These are phyloP conservation scores for Austroboletus novae-zelandiae DNA, from an alignment of 1,284 basidiomycete species.

Conservation along the genomic window DNA sequence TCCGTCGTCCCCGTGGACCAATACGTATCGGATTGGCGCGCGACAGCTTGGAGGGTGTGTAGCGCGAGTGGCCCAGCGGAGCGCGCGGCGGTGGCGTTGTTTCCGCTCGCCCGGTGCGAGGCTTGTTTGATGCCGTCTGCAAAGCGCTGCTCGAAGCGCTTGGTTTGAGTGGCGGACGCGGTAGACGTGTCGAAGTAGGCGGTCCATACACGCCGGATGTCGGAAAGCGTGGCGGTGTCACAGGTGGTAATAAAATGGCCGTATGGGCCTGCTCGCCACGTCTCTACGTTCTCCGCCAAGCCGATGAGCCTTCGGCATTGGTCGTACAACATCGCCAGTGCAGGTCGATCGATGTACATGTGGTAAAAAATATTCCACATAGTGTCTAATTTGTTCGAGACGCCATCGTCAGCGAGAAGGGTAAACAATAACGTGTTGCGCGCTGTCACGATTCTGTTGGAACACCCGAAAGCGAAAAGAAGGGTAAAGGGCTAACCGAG, in stretches of 20 bases:
- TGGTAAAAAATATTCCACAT: constrained; percentile 61
- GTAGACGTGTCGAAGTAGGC: constrained; percentile 30
- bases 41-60: constrained; percentile 11
- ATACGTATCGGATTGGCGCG: constrained; percentile 18
- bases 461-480: background rate
- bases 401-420: constrained; percentile 34
- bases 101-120: background rate
- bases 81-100: constrained; percentile 23
- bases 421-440: constrained; percentile 40
- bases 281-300: constrained; percentile 34
- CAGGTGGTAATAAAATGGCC: constrained; percentile 36
- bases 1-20: constrained; percentile 36
- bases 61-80: constrained; percentile 39
- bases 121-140: constrained; percentile 6
- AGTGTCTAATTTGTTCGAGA: constrained; percentile 10
- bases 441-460: constrained; percentile 26
- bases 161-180: constrained; percentile 12
- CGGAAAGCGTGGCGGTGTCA: constrained; percentile 38
- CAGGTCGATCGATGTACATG: constrained; percentile 45
- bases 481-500: constrained; percentile 38
- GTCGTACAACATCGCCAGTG: constrained; percentile 36
- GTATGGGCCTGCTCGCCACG: constrained; percentile 46
- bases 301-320: constrained; percentile 47
- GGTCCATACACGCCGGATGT: constrained; percentile 43
- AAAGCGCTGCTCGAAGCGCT: constrained; percentile 19